Percentiles rank a stretch among this genome's conserved stretches.
Conservation (phyloP, 495 filamentous ascomycete species). For the Tuber calosporum region DNA sequence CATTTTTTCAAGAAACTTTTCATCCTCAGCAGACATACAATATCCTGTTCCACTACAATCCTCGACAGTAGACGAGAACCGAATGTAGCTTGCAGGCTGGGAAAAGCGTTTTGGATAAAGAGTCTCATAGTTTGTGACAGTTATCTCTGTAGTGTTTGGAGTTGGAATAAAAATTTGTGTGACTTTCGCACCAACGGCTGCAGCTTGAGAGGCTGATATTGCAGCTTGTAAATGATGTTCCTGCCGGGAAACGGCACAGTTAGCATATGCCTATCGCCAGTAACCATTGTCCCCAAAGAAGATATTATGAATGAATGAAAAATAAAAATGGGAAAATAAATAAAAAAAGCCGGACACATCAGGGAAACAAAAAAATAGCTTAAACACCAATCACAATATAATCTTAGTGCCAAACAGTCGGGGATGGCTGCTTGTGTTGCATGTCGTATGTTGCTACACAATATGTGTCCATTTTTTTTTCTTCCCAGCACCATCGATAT, state of each 20-base stretch:
- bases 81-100: conserved; percentile 86
- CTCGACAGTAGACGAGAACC: conserved; percentile 96
- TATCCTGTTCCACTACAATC: conserved; percentile 78
- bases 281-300: neutral
- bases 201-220: conserved; percentile 65
- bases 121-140: conserved; percentile 72
- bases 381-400: neutral
- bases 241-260: conserved; percentile 48
- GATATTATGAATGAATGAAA: conserved; percentile 31
- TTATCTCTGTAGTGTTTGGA: conserved; percentile 67
- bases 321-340: conserved; percentile 41
- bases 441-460: conserved; percentile 19
- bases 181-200: conserved; percentile 61
- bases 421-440: conserved; percentile 32
- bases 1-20: conserved; percentile 70
- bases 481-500: conserved; percentile 27
- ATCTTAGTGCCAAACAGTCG: conserved; percentile 49
- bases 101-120: conserved; percentile 72
- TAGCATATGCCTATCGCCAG: conserved; percentile 21
- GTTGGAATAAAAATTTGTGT: conserved; percentile 76
- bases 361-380: neutral
- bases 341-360: conserved; percentile 35
- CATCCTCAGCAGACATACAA: conserved; percentile 87
- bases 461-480: conserved; percentile 9
- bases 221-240: conserved; percentile 97